phyloP scores from a whole-genome alignment of 1,284 basidiomycete genomes.

The Naganishia sp. region DNA sequence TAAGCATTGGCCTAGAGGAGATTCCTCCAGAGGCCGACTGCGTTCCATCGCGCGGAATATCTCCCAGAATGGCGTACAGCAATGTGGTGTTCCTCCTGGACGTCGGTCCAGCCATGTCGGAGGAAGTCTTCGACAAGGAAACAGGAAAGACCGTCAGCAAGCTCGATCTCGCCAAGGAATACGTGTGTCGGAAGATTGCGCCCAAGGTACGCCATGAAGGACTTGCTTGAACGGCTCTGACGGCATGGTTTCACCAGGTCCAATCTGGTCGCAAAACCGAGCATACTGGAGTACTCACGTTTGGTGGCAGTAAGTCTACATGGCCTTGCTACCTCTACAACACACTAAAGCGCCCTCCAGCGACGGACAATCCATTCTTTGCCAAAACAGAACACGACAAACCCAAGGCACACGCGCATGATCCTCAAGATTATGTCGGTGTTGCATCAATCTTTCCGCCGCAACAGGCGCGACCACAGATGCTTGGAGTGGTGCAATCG shows the following conservation, averaged over 20 bases:
- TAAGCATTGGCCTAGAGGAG: too few relatives aligned
- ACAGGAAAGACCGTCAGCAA: constrained; percentile 64
- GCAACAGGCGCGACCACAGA: constrained; percentile 70
- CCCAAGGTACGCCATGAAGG: constrained; percentile 65
- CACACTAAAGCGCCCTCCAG: constrained; percentile 47
- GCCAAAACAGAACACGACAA: constrained; percentile 56
- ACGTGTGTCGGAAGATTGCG: constrained; percentile 81
- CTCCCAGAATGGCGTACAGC: too few relatives aligned
- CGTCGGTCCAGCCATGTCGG: constrained; percentile 80
- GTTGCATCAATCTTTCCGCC: constrained; percentile 77
- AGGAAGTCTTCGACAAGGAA: constrained; percentile 63
- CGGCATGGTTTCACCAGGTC: constrained; percentile 61
- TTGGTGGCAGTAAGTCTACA: constrained; percentile 67
- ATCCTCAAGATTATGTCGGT: constrained; percentile 65
- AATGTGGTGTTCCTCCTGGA: constrained; percentile 61
- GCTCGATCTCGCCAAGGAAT: constrained; percentile 78
- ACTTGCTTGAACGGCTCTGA: neutral
- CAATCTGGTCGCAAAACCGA: constrained; percentile 88
- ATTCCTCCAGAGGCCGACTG: too few relatives aligned
- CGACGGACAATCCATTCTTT: constrained; percentile 74
- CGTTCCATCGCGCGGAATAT: too few relatives aligned
- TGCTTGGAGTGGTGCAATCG: constrained; percentile 71
- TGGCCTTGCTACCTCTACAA: neutral
- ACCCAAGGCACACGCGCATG: constrained; percentile 45
- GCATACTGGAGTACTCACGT: constrained; percentile 79